phyloP scores from a whole-genome alignment of 306 rosid species.

The Gastrolobium bilobum region DNA sequence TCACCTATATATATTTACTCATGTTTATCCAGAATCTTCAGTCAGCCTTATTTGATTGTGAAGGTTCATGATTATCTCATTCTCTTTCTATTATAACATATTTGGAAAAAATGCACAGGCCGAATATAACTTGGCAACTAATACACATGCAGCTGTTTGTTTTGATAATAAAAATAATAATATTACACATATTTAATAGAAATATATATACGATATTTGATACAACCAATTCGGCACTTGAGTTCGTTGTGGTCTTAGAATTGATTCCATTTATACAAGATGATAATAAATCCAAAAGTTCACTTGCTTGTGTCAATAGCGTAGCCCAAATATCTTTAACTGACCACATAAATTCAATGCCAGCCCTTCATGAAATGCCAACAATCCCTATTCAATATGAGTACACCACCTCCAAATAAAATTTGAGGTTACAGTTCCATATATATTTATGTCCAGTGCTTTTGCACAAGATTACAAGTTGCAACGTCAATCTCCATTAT shows the following conservation, averaged over 20 bases:
- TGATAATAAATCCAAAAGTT: background rate
- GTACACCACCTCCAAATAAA: background rate
- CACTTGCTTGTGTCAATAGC: background rate
- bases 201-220: too few relatives aligned
- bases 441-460: background rate
- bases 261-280: background rate
- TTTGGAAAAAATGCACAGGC: background rate
- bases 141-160: background rate
- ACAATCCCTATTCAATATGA: background rate
- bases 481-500: background rate
- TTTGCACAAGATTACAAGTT: conserved; percentile 4
- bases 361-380: background rate
- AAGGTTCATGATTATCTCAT: background rate
- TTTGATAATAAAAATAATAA: too few relatives aligned
- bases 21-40: background rate
- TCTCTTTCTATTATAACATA: background rate
- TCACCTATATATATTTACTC: background rate
- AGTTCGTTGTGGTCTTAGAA: background rate
- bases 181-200: too few relatives aligned
- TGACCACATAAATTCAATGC: background rate
- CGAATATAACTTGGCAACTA: background rate
- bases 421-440: conserved; percentile 6
- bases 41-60: background rate
- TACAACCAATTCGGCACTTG: too few relatives aligned
- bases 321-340: background rate